A percentile compares a stretch with the other conserved stretches of the same genome.
These are phyloP conservation scores for Hypholoma fasciculare DNA, from an alignment of 768 basidiomycete genomes.

Conservation along the genomic window DNA sequence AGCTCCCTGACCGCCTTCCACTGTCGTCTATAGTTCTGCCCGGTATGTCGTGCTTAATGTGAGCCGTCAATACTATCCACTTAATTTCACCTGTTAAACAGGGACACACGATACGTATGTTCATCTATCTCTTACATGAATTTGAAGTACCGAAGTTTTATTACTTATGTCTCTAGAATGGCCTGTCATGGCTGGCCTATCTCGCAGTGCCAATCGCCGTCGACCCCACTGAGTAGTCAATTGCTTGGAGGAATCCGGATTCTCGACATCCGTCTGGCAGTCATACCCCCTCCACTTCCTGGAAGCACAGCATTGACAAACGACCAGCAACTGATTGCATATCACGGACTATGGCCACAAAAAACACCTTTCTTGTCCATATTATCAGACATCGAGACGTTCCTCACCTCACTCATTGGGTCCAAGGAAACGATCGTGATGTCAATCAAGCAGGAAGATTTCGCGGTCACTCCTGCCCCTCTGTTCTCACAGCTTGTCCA, in stretches of 20 bases:
- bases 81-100: conserved; percentile 18
- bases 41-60: conserved; percentile 44
- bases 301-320: conserved; percentile 1
- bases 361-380: conserved; percentile 67
- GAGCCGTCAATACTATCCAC: background rate
- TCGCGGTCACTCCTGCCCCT: conserved; percentile 33
- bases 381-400: conserved; percentile 57
- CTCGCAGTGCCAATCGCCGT: conserved; percentile 79
- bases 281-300: conserved; percentile 36
- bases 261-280: conserved; percentile 78
- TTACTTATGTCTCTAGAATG: conserved; percentile 46
- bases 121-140: conserved; percentile 7
- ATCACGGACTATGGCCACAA: conserved; percentile 78
- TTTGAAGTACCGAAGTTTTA: background rate
- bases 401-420: conserved; percentile 58
- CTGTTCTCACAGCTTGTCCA: conserved; percentile 68
- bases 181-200: conserved; percentile 85
- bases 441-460: conserved; percentile 90
- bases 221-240: conserved; percentile 65
- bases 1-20: conserved; percentile 65
- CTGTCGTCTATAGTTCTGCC: conserved; percentile 80
- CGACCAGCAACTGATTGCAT: conserved; percentile 58
- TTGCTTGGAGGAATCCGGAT: conserved; percentile 78
- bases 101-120: conserved; percentile 73
- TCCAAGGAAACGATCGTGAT: conserved; percentile 77